A percentile compares a stretch with the other conserved stretches of the same genome.
These are phyloP conservation scores for Akanthomyces uredinophilus DNA, from an alignment of 2,329 filamentous ascomycete species.

Conservation along the genomic window DNA sequence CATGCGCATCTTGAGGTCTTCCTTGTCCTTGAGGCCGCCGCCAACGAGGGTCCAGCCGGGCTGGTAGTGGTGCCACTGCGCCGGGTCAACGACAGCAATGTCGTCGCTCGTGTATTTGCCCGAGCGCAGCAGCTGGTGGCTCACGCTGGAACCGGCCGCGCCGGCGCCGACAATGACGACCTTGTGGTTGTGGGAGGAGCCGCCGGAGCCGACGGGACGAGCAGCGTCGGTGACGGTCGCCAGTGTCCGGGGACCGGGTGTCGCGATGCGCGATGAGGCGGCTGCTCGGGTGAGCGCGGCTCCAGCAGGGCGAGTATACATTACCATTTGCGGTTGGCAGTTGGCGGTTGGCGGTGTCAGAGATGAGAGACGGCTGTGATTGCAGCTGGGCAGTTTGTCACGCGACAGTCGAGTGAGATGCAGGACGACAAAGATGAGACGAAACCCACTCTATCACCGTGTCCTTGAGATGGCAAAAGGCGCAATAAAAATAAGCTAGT, in stretches of 20 bases:
- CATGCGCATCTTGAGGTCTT: conserved; percentile 50
- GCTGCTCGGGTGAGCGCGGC: not conserved
- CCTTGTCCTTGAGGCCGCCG: conserved; percentile 58
- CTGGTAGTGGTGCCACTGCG: conserved; percentile 61
- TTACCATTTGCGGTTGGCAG: not conserved
- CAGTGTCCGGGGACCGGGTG: not conserved
- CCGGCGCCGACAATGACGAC: conserved; percentile 65
- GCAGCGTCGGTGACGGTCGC: not conserved
- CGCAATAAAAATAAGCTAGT: not conserved
- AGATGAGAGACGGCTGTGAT: not conserved
- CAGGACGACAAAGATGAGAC: not conserved
- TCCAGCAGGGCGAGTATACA: not conserved
- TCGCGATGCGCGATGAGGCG: not conserved
- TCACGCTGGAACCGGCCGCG: conserved; percentile 58
- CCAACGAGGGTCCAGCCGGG: conserved; percentile 67
- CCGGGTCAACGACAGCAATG: conserved; percentile 60
- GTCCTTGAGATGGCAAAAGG: not conserved
- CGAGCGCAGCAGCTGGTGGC: conserved; percentile 60
- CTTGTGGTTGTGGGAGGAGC: conserved; percentile 41
- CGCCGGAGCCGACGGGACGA: not conserved
- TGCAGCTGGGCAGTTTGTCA: not conserved
- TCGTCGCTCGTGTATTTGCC: conserved; percentile 54
- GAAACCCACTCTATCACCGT: not conserved
- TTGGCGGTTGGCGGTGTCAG: not conserved
- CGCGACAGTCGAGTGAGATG: not conserved